phyloP scores from a whole-genome alignment of 1,139 yeast genomes.

The Suhomyces bokatorum region DNA sequence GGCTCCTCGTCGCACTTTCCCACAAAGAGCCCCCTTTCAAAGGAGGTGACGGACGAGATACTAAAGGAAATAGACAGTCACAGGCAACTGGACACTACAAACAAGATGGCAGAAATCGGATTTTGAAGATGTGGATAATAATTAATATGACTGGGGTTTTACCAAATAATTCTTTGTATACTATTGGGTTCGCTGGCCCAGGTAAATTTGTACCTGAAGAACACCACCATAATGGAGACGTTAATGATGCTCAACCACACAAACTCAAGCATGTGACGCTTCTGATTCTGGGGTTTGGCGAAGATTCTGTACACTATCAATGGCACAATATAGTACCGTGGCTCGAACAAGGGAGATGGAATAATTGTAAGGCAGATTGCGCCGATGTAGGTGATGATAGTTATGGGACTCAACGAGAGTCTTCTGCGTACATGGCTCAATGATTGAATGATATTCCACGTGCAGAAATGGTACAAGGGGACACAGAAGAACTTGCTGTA shows the following conservation, averaged over 20 bases:
- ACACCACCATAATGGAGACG: conserved; percentile 51
- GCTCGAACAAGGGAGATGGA: conserved; percentile 92
- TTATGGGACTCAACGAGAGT: conserved; percentile 30
- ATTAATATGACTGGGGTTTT: not conserved
- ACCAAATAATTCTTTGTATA: conserved; percentile 89
- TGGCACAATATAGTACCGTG: conserved; percentile 87
- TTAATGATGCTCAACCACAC: conserved; percentile 62
- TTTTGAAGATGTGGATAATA: conserved; percentile 1
- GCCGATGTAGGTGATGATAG: conserved; percentile 46
- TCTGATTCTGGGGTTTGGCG: conserved; percentile 40
- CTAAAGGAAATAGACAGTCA: conserved; percentile 6
- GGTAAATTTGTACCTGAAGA: conserved; percentile 59
- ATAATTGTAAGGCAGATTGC: conserved; percentile 64
- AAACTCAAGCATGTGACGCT: conserved; percentile 51
- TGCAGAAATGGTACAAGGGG: conserved; percentile 72
- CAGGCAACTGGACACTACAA: conserved; percentile 5
- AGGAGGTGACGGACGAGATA: conserved; percentile 11
- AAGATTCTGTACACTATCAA: conserved; percentile 70
- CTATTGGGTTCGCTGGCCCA: conserved; percentile 65
- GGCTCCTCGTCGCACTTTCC: conserved; percentile 10
- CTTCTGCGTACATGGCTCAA: conserved; percentile 21
- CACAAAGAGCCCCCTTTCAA: conserved; percentile 9
- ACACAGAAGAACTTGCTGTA: conserved; percentile 48
- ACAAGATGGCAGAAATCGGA: conserved; percentile 4
- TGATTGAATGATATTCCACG: conserved; percentile 44